Base-by-base conservation (phyloP, 2,329 filamentous ascomycete species). In the Aspergillus floridensis region DNA sequence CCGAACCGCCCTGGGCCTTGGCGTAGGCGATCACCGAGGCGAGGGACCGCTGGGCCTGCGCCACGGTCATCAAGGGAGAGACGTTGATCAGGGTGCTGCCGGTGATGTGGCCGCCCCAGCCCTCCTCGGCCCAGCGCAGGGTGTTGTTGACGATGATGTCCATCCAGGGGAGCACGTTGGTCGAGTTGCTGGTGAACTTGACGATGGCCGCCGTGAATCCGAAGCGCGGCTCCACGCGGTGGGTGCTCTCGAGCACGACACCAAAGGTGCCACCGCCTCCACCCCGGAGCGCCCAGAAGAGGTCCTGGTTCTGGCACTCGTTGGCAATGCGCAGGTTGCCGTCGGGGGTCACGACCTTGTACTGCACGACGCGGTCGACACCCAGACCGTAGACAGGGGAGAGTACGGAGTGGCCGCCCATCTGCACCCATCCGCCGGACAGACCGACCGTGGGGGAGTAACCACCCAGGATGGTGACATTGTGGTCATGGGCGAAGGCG, bases 371-470 rank as follows among this genome's bases (percentile, higher is more conserved):
- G 1, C 69, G 69, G 53, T 73, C 70, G 8, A 60, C 64, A 16
- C 65, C 71, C 5, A 74, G 59, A 2, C 72, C 70, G 50, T 68
- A 69, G 5, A 66, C 66, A 0, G 68, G 68, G 2, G 67, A 66
- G 10, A 74, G 59, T 6, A 72, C 63, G 21, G 66, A 67, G 49
- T 73, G 71, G 2, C 72, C 71, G 10, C 69, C 71, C 3, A 63
- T 67, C 24, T 66, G 70, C 2, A 71, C 47, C 61, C 63, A 74
- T 10, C 72, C 72, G 4, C 71, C 72, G 2, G 68, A 59, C 6
- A 58, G 53, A 14, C 65, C 65, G 11, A 66, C 65, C 4, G 65
- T 65, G 31, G 56, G 14, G 3, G 60, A 56, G 26, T 62, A 60
- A 2, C 65, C 65, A 12, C 64, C 65, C 11, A 74, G 22, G 26